Conservation (phyloP, 495 filamentous ascomycete species). For the Neurospora sp. region DNA sequence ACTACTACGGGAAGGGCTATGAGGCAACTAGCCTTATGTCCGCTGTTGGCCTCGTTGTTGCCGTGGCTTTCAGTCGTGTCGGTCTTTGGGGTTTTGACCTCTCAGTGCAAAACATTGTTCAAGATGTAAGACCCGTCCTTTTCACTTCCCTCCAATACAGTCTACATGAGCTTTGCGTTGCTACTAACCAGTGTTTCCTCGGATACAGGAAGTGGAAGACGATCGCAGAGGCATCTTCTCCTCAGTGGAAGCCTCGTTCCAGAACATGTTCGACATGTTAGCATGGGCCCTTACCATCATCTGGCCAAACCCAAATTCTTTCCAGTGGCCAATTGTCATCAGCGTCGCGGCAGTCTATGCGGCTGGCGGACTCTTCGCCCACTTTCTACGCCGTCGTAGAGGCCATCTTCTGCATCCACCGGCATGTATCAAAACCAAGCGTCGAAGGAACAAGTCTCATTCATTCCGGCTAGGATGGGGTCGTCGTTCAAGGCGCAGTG, state of each 20-base stretch:
- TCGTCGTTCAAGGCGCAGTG: background rate
- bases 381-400: constrained; percentile 45
- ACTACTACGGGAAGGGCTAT: constrained; percentile 8
- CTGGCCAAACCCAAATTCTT: constrained; percentile 46
- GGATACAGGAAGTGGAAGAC: constrained; percentile 36
- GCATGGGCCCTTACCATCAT: constrained; percentile 52
- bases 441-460: background rate
- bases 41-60: constrained; percentile 37
- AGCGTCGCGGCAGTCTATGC: constrained; percentile 40
- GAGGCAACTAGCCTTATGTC: constrained; percentile 17
- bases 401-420: constrained; percentile 52
- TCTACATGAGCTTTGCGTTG: background rate
- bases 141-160: background rate
- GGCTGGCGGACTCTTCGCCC: constrained; percentile 43
- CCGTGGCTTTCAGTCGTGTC: constrained; percentile 47
- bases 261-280: constrained; percentile 57
- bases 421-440: background rate
- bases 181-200: background rate
- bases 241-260: constrained; percentile 47
- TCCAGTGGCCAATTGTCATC: constrained; percentile 50
- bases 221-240: constrained; percentile 50
- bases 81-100: constrained; percentile 65
- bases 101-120: constrained; percentile 52
- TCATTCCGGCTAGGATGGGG: background rate
- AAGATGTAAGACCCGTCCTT: constrained; percentile 39